Base-by-base conservation (phyloP, 1,284 basidiomycete genomes). In the Sanghuangporus baumii region DNA sequence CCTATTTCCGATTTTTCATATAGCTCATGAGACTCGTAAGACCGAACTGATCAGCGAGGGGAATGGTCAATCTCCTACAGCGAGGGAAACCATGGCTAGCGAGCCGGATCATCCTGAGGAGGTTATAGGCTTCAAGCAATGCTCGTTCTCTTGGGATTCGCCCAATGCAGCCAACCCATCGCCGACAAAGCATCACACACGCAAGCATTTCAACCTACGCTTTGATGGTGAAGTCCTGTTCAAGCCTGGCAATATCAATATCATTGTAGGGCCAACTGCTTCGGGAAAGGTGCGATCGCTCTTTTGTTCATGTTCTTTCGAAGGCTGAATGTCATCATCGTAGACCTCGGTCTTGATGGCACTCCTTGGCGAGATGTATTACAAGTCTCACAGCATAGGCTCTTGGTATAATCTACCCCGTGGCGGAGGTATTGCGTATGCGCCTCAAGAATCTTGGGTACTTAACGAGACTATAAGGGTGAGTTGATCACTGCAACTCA, bases 391-490 rank as follows among this genome's bases (percentile, higher is more conserved):
- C 43, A 59, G 63, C 6, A 57, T 70, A 31, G 74, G 72, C 6
- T 71, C 76, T 0, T 77, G 76, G 68, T 80, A 74, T 69, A 74
- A 76, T 56, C 72, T 81, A 2, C 79, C 79, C 8, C 71, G 79
- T 7, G 72, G 74, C 12, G 75, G 75, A 3, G 80, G 79, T 6
- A 74, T 82, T 6, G 74, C 76, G 2, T 81, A 78, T 66, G 78
- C 77, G 2, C 77, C 77, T 1, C 79, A 81, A 66, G 77, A 79
- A 64, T 73, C 74, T 23, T 81, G 80, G 79, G 75, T 72, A 14
- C 64, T 66, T 31, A 71, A 78, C 73, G 78, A 73, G 50, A 71
- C 65, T 2, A 62, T 64, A 7, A 60, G 43, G 54, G 63, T 61
- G 43, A 9, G 47, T 23, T 12, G 3, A 11, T 37, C 37, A 20